Conservation (phyloP, 192 early-diverging fungal genomes). For the Chytriomyces hyalinus region DNA sequence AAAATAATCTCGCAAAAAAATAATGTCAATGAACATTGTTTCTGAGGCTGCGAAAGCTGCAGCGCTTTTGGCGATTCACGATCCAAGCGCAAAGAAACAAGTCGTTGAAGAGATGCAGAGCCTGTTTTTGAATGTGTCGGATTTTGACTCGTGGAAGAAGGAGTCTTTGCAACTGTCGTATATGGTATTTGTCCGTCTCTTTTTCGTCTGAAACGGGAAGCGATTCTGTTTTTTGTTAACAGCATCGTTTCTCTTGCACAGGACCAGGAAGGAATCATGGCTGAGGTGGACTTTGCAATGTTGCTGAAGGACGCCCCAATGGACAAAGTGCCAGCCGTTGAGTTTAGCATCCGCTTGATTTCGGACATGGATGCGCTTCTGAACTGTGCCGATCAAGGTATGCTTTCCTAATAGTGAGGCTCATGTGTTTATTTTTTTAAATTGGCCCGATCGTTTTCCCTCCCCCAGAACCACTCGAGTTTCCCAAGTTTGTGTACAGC, state of each 20-base stretch:
- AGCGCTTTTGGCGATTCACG: not conserved
- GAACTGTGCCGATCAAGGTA: too few relatives aligned
- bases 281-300: conserved; percentile 13
- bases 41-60: not conserved
- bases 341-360: too few relatives aligned
- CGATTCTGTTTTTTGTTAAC: not conserved
- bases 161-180: not conserved
- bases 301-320: not conserved
- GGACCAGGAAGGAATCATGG: conserved; percentile 20
- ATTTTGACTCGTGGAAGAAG: not conserved
- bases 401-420: too few relatives aligned
- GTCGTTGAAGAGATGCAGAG: not conserved
- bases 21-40: not conserved
- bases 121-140: not conserved
- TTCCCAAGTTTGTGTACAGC: not conserved
- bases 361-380: too few relatives aligned
- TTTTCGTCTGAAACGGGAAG: not conserved
- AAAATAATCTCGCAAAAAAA: not conserved
- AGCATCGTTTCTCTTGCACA: not conserved
- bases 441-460: too few relatives aligned
- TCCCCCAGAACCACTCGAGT: not conserved
- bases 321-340: too few relatives aligned
- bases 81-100: not conserved
- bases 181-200: not conserved
- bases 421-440: too few relatives aligned